Percentiles rank a stretch among this genome's conserved stretches.
phyloP scores from a whole-genome alignment of 345 rosid genomes.

The Hibiscus tridactylites region DNA sequence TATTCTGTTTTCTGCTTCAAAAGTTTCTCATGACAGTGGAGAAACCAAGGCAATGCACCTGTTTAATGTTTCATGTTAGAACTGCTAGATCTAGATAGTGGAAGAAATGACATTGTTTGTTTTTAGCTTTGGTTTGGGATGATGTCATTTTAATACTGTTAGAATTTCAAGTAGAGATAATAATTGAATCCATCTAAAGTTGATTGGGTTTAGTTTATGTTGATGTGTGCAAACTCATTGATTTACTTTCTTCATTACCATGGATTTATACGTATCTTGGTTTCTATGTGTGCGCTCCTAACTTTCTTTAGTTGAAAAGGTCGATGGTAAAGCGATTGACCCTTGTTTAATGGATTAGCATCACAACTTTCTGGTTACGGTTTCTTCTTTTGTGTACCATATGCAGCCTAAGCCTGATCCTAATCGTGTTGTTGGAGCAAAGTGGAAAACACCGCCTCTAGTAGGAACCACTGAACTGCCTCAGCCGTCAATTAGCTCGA shows the following conservation, averaged over 20 bases:
- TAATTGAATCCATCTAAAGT: neutral
- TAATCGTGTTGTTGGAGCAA: slow-evolving; percentile 21
- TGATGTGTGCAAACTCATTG: neutral
- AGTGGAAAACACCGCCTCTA: slow-evolving; percentile 32
- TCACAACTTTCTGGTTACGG: slow-evolving; percentile 8
- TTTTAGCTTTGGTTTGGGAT: neutral
- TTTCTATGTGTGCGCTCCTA: neutral
- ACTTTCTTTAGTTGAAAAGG: neutral
- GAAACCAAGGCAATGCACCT: neutral
- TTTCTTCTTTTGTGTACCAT: slow-evolving; percentile 11
- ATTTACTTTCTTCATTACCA: neutral
- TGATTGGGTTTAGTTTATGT: neutral
- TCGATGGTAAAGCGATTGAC: neutral
- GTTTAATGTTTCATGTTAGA: neutral
- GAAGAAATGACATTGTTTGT: neutral
- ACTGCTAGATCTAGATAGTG: neutral
- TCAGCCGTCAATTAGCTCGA: slow-evolving; percentile 3
- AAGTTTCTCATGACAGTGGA: neutral
- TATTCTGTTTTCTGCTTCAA: neutral
- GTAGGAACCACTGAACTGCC: slow-evolving; percentile 11
- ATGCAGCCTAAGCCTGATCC: slow-evolving; percentile 49
- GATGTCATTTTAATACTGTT: neutral
- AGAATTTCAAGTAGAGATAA: neutral
- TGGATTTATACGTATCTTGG: neutral
- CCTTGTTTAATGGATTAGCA: neutral